A percentile compares a stretch with the other conserved stretches of the same genome.
Conservation (phyloP, 495 filamentous ascomycete genomes). For the Sabuloglossum arenarium region DNA sequence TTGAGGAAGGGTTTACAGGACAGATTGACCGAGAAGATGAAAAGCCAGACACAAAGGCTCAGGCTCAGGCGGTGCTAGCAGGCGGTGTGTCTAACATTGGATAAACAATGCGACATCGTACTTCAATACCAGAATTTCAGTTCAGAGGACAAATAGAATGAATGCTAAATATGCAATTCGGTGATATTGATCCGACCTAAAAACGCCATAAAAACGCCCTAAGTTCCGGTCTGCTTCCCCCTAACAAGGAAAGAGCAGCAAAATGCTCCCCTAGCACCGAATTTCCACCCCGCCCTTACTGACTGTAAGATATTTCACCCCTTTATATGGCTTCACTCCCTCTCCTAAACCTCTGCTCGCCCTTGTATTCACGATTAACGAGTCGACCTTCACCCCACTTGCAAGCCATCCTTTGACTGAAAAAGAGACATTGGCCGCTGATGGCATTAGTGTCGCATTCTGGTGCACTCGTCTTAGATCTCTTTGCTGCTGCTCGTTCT, state of each 20-base stretch:
- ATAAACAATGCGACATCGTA: background rate
- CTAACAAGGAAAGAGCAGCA: background rate
- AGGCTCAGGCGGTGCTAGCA: background rate
- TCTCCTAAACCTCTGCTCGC: slow-evolving; percentile 75
- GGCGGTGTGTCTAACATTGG: background rate
- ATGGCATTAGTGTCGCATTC: slow-evolving; percentile 79
- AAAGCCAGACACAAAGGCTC: slow-evolving; percentile 4
- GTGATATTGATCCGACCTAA: background rate
- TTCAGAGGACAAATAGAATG: background rate
- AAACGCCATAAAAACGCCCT: background rate
- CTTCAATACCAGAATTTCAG: no score
- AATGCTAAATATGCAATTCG: background rate
- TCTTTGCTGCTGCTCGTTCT: slow-evolving; percentile 9
- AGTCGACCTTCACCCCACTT: slow-evolving; percentile 85
- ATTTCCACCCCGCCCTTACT: slow-evolving; percentile 73
- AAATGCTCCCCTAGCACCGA: slow-evolving; percentile 23
- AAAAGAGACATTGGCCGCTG: slow-evolving; percentile 70
- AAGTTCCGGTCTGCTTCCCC: background rate
- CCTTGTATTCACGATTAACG: slow-evolving; percentile 62
- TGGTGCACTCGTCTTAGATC: slow-evolving; percentile 34
- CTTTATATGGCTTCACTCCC: slow-evolving; percentile 86
- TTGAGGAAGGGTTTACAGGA: slow-evolving; percentile 7
- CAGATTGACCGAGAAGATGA: slow-evolving; percentile 6
- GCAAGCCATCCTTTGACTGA: slow-evolving; percentile 85
- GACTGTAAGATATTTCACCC: slow-evolving; percentile 89